Percentiles rank a stretch among this genome's conserved stretches.
Conservation (phyloP, 768 basidiomycete species). For the Amanita rimosa region DNA sequence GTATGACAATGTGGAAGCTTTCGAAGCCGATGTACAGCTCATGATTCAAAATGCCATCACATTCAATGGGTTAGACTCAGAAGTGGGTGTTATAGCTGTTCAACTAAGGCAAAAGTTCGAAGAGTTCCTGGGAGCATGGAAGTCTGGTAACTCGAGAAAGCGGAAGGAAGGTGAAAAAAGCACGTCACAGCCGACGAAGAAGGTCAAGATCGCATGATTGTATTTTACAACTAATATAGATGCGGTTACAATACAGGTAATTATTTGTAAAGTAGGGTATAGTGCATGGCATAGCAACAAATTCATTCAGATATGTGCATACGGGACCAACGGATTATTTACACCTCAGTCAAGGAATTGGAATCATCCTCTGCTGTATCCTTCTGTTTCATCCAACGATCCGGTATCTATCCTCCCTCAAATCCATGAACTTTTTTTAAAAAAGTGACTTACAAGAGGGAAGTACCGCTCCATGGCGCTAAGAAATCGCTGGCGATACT, state of each 20-base stretch:
- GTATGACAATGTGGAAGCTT: slow-evolving; percentile 66
- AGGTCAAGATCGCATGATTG: slow-evolving; percentile 45
- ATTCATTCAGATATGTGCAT: not conserved
- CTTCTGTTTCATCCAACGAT: slow-evolving; percentile 85
- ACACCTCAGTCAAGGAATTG: slow-evolving; percentile 40
- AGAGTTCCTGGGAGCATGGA: slow-evolving; percentile 39
- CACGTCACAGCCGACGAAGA: slow-evolving; percentile 57
- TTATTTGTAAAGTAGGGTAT: slow-evolving; percentile 21
- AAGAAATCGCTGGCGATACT: slow-evolving; percentile 82
- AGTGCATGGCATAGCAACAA: not conserved
- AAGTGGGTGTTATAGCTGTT: slow-evolving; percentile 59
- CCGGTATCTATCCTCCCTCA: slow-evolving; percentile 48
- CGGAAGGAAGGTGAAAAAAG: slow-evolving; percentile 64
- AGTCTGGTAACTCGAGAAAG: slow-evolving; percentile 47
- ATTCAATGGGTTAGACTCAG: slow-evolving; percentile 79
- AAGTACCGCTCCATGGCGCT: slow-evolving; percentile 88
- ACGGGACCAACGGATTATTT: slow-evolving; percentile 39
- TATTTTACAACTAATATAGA: slow-evolving; percentile 10
- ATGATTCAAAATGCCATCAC: slow-evolving; percentile 84
- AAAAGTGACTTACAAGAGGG: slow-evolving; percentile 47
- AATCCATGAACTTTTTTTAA: not conserved
- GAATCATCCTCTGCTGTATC: slow-evolving; percentile 72
- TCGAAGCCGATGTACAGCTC: slow-evolving; percentile 77
- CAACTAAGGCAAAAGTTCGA: slow-evolving; percentile 37
- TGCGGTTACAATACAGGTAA: slow-evolving; percentile 4